Evolutionary conservation across 2,329 filamentous ascomycete genomes (phyloP).

Genomic region (Arthrobotrys sphaeroides): DNA sequence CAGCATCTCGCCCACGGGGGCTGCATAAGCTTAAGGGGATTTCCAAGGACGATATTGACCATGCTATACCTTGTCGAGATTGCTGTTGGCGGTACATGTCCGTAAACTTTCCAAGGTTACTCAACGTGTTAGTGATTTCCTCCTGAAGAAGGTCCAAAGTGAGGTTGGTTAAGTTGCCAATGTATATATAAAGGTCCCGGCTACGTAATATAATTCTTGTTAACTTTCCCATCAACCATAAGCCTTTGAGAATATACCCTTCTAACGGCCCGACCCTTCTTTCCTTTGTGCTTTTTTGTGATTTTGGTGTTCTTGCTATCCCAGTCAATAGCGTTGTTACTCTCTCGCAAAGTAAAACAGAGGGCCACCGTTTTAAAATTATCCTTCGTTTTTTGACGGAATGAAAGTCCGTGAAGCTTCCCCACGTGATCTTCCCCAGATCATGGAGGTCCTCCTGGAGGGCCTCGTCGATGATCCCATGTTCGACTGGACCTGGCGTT

Average conservation of each 20-base stretch:
- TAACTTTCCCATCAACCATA: slow-evolving; percentile 17
- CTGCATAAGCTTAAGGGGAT: slow-evolving; percentile 34
- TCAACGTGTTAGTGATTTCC: slow-evolving; percentile 37
- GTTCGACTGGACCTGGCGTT: slow-evolving; percentile 52
- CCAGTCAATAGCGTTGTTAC: slow-evolving; percentile 11
- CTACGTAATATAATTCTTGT: slow-evolving; percentile 34
- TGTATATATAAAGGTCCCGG: slow-evolving; percentile 44
- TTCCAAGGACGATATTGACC: slow-evolving; percentile 25
- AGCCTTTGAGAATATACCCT: slow-evolving; percentile 13
- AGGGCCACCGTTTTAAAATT: slow-evolving; percentile 14
- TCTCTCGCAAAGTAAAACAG: slow-evolving; percentile 39
- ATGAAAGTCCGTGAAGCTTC: slow-evolving; percentile 52
- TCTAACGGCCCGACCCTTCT: background rate
- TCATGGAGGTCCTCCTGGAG: slow-evolving; percentile 49
- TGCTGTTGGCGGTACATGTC: slow-evolving; percentile 23
- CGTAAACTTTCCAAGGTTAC: slow-evolving; percentile 39
- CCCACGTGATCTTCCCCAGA: slow-evolving; percentile 53
- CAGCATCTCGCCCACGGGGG: slow-evolving; percentile 25
- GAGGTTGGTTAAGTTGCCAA: slow-evolving; percentile 26
- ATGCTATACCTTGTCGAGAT: slow-evolving; percentile 43
- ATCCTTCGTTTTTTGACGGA: slow-evolving; percentile 38
- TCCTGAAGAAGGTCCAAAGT: slow-evolving; percentile 31
- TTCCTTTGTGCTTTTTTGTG: slow-evolving; percentile 11
- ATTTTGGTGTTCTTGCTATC: background rate
- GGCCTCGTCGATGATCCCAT: slow-evolving; percentile 49